Percentiles rank a stretch among this genome's conserved stretches.
phyloP scores from a whole-genome alignment of 2,329 filamentous ascomycete species.

The Xylariaceae sp. region DNA sequence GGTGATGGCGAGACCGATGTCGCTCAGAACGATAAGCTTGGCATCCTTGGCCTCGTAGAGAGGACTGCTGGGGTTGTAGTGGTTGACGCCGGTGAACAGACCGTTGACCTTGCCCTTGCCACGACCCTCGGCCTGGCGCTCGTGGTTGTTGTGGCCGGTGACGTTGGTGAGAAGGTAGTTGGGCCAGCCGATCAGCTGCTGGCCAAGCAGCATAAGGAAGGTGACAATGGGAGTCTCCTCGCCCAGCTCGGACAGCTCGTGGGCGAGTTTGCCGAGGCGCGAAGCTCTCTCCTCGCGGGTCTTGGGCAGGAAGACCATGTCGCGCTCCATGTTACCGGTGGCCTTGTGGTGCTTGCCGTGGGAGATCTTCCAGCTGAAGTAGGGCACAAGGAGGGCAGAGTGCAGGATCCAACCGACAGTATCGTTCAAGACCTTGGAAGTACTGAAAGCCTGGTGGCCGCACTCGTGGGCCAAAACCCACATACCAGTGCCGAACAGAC shows the following conservation, averaged over 20 bases:
- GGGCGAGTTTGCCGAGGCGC: constrained; percentile 65
- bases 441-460: constrained; percentile 92
- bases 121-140: constrained; percentile 85
- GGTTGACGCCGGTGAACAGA: constrained; percentile 75
- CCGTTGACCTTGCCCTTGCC: constrained; percentile 91
- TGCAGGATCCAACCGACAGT: constrained; percentile 88
- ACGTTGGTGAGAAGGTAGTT: constrained; percentile 88
- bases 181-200: constrained; percentile 92
- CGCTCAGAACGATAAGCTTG: constrained; percentile 78
- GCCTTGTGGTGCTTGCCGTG: constrained; percentile 99
- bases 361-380: constrained; percentile 99
- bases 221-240: constrained; percentile 93
- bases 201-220: constrained; percentile 64
- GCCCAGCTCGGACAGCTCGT: constrained; percentile 81
- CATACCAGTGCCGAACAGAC: constrained; percentile 85
- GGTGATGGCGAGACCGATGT: constrained; percentile 69
- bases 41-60: constrained; percentile 90
- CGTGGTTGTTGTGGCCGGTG: constrained; percentile 93
- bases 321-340: constrained; percentile 91
- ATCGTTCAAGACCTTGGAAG: constrained; percentile 87
- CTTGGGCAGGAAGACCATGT: constrained; percentile 98
- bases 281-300: constrained; percentile 76
- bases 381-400: constrained; percentile 83
- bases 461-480: constrained; percentile 99
- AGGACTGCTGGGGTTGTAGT: constrained; percentile 84